These are phyloP conservation scores for Xylariomycetidae sp. DNA, from an alignment of 2,329 filamentous ascomycete genomes.

Conservation along the genomic window DNA sequence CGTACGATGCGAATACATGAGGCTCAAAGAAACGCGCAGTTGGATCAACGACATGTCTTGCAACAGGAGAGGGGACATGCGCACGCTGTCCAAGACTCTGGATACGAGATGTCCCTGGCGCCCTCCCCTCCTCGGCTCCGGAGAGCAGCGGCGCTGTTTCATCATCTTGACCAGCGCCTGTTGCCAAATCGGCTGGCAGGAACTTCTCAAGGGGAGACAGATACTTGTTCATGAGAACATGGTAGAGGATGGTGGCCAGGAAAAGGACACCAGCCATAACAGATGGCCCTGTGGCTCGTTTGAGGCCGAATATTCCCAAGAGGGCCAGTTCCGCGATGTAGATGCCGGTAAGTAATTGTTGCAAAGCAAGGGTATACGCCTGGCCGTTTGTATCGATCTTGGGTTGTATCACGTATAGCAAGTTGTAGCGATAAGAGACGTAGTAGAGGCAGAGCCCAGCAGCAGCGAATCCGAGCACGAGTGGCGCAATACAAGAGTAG, in stretches of 20 bases:
- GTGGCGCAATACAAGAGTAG: slow-evolving; percentile 69
- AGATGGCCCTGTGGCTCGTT: slow-evolving; percentile 49
- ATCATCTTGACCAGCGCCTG: slow-evolving; percentile 10
- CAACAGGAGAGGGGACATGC: slow-evolving; percentile 12
- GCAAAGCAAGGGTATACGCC: slow-evolving; percentile 63
- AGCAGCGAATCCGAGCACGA: slow-evolving; percentile 65
- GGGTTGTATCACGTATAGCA: slow-evolving; percentile 65
- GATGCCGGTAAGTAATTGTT: slow-evolving; percentile 65
- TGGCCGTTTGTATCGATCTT: slow-evolving; percentile 69
- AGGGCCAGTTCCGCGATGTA: slow-evolving; percentile 65
- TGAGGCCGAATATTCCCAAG: slow-evolving; percentile 63
- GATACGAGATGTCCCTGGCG: slow-evolving; percentile 12
- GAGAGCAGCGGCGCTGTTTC: slow-evolving; percentile 22
- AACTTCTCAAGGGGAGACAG: slow-evolving; percentile 24
- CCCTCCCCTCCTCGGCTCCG: slow-evolving; percentile 19
- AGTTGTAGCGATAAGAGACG: slow-evolving; percentile 68
- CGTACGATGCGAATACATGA: slow-evolving; percentile 20
- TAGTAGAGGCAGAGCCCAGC: slow-evolving; percentile 66
- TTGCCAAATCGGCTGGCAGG: slow-evolving; percentile 18
- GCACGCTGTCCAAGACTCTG: slow-evolving; percentile 16
- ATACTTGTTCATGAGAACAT: slow-evolving; percentile 35
- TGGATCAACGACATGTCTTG: slow-evolving; percentile 16
- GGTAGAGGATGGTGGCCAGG: slow-evolving; percentile 56
- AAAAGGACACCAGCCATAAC: slow-evolving; percentile 57
- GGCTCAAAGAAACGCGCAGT: slow-evolving; percentile 23